Percentiles rank a stretch among this genome's conserved stretches.
These are phyloP conservation scores for Fusarium euwallaceae DNA, from an alignment of 2,329 filamentous ascomycete species.

Conservation along the genomic window DNA sequence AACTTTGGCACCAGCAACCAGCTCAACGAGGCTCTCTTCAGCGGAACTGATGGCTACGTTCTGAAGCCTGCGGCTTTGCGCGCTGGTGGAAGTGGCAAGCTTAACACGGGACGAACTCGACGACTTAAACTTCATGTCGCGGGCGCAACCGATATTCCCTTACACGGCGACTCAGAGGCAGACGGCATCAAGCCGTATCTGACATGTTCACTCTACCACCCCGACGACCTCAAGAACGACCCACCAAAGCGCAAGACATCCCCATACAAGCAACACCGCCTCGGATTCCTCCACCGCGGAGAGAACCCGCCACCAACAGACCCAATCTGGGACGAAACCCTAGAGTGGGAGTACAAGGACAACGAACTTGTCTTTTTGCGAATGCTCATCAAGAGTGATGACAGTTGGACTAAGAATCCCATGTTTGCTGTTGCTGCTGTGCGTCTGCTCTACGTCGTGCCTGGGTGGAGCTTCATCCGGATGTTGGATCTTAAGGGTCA, in stretches of 20 bases:
- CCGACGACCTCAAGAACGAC: constrained; percentile 61
- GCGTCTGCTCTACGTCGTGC: constrained; percentile 67
- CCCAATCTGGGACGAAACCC: constrained; percentile 74
- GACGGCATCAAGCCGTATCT: constrained; percentile 73
- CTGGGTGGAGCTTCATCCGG: constrained; percentile 73
- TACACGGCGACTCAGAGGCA: constrained; percentile 63
- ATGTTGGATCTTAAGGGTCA: constrained; percentile 75
- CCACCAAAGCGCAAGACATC: constrained; percentile 73
- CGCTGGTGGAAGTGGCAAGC: constrained; percentile 64
- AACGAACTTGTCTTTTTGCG: constrained; percentile 75
- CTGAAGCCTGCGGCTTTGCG: constrained; percentile 74
- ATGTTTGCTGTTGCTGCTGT: constrained; percentile 72
- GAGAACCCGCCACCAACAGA: constrained; percentile 71
- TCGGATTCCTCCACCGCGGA: constrained; percentile 67
- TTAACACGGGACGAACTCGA: constrained; percentile 61
- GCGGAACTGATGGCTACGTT: constrained; percentile 74
- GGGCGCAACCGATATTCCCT: constrained; percentile 72
- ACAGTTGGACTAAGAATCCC: constrained; percentile 72
- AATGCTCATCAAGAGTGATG: constrained; percentile 76
- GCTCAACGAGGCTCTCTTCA: constrained; percentile 77
- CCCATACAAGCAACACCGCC: constrained; percentile 70
- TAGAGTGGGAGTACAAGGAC: constrained; percentile 78
- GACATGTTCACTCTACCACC: constrained; percentile 74
- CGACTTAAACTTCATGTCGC: constrained; percentile 70
- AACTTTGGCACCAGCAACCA: constrained; percentile 75